phyloP scores from a whole-genome alignment of 2,329 filamentous ascomycete genomes.

The Arthrobotrys iridis region DNA sequence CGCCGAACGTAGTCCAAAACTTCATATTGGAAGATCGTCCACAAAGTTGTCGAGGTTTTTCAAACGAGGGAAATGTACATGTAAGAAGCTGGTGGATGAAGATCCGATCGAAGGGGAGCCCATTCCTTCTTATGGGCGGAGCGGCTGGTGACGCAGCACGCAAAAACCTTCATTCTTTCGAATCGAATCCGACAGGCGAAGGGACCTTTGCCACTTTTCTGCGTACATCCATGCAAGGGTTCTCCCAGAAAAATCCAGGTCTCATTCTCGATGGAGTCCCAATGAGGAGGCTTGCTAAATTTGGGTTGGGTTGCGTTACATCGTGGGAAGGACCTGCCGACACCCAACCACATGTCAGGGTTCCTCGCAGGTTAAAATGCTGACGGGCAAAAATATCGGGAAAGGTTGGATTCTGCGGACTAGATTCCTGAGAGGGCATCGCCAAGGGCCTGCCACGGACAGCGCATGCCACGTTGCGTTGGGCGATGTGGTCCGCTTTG shows the following conservation, averaged over 20 bases:
- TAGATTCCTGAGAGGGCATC: slow-evolving; percentile 2
- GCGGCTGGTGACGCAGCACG: neutral
- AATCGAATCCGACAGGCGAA: neutral
- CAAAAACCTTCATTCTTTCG: neutral
- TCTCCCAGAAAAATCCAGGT: slow-evolving; percentile 26
- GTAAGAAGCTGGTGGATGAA: neutral
- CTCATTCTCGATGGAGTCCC: slow-evolving; percentile 15
- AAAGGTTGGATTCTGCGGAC: neutral
- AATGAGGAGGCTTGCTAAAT: slow-evolving; percentile 40
- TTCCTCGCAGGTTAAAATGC: slow-evolving; percentile 26
- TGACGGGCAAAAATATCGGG: too few relatives aligned
- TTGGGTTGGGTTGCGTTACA: slow-evolving; percentile 41
- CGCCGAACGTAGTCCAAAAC: slow-evolving; percentile 14
- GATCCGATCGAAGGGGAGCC: too few relatives aligned
- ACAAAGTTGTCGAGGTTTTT: neutral
- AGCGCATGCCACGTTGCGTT: slow-evolving; percentile 13
- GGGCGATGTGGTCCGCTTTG: too few relatives aligned
- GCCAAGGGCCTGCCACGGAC: neutral
- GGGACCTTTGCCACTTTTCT: slow-evolving; percentile 19
- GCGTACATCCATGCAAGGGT: slow-evolving; percentile 13
- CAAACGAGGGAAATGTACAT: neutral
- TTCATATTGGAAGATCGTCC: neutral
- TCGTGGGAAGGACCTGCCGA: slow-evolving; percentile 32
- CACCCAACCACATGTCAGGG: slow-evolving; percentile 7
- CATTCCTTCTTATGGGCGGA: slow-evolving; percentile 6